Evolutionary conservation across 2,329 filamentous ascomycete genomes (phyloP).

Genomic region (Sclerotinia borealis): DNA sequence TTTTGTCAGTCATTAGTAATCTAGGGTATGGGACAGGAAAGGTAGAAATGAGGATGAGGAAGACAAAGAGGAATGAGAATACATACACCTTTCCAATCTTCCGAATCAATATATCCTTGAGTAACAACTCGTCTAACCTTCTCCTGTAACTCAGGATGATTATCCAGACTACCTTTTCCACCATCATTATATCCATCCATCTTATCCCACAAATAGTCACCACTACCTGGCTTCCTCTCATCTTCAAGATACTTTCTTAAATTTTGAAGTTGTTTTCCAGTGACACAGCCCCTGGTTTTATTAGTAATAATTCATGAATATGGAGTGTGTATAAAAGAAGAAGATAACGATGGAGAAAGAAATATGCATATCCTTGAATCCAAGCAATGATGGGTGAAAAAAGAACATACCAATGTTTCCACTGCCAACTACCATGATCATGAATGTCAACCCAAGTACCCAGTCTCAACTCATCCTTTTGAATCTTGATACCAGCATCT

Average conservation of each 20-base stretch:
- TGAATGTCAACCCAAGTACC: slow-evolving; percentile 64
- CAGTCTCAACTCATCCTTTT: slow-evolving; percentile 72
- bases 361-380: background rate
- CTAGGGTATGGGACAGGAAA: background rate
- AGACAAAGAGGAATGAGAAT: background rate
- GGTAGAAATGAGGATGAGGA: background rate
- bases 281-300: slow-evolving; percentile 72
- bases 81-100: slow-evolving; percentile 85
- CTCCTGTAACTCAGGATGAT: slow-evolving; percentile 56
- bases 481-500: slow-evolving; percentile 60
- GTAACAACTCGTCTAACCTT: slow-evolving; percentile 69
- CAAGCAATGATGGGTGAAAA: background rate
- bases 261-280: slow-evolving; percentile 64
- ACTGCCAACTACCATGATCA: slow-evolving; percentile 59
- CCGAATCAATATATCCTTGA: slow-evolving; percentile 74
- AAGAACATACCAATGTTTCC: slow-evolving; percentile 74
- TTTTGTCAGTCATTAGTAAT: background rate
- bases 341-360: background rate
- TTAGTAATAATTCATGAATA: background rate
- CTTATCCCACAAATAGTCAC: slow-evolving; percentile 36
- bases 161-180: slow-evolving; percentile 48
- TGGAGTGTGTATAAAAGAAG: background rate
- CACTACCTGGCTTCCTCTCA: slow-evolving; percentile 41
- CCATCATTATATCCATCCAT: slow-evolving; percentile 69
- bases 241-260: slow-evolving; percentile 50